Evolutionary conservation across 1,284 basidiomycete species (phyloP).

Genomic region (Pascua guehoae): DNA sequence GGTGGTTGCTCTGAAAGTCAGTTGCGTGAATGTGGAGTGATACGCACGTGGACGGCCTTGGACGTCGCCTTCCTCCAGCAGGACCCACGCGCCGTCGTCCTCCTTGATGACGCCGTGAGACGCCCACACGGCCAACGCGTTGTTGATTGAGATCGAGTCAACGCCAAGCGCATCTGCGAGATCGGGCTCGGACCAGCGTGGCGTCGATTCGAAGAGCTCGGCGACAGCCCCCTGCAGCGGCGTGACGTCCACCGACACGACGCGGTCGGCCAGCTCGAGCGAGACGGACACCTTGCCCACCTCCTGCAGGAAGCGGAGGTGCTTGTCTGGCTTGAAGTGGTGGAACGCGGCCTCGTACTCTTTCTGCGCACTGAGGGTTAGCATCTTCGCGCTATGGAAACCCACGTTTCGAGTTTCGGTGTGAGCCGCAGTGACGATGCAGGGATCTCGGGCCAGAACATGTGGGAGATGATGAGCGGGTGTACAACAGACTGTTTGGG

Average conservation of each 20-base stretch:
- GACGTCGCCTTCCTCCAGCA: constrained; percentile 9
- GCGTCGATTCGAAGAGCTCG: constrained; percentile 72
- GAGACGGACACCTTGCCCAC: constrained; percentile 75
- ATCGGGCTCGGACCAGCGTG: constrained; percentile 54
- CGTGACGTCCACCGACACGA: constrained; percentile 68
- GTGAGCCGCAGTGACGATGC: constrained; percentile 70
- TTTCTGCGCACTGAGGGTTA: constrained; percentile 60
- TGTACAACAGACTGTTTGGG: constrained; percentile 65
- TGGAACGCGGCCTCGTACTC: constrained; percentile 71
- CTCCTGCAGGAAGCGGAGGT: constrained; percentile 77
- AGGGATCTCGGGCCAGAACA: constrained; percentile 87
- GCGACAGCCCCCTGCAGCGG: constrained; percentile 85
- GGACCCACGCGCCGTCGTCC: constrained; percentile 8
- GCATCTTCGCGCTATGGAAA: constrained; percentile 5
- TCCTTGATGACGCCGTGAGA: constrained; percentile 65
- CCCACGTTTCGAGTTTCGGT: constrained; percentile 72
- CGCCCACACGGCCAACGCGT: constrained; percentile 76
- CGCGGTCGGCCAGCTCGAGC: constrained; percentile 74
- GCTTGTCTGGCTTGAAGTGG: constrained; percentile 83
- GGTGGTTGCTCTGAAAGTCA: constrained; percentile 1
- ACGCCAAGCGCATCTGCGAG: constrained; percentile 63
- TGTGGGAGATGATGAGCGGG: constrained; percentile 81
- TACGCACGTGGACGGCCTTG: constrained; percentile 29
- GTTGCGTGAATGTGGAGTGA: too few relatives aligned
- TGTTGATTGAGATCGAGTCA: constrained; percentile 62